Base-by-base conservation (phyloP, 805 yeast species). In the Ogataea polymorpha region DNA sequence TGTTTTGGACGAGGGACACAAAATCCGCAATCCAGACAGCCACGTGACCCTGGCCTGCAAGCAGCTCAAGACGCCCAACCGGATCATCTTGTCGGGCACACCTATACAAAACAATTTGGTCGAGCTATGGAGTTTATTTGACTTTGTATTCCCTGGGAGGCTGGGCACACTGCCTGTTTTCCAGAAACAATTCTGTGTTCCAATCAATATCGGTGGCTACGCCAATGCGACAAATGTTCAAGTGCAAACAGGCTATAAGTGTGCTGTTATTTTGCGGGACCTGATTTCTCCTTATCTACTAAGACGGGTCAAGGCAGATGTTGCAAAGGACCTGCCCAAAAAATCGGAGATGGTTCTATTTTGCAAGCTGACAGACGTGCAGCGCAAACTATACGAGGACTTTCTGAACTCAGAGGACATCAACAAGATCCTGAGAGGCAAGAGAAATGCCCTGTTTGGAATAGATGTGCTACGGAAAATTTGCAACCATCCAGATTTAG, bases 121-220 rank as follows among this genome's bases (percentile, higher is more conserved):
- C 14, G 99, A 93, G 61, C 65, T 93, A 15, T 93, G 99, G 99
- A 85, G 96, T 39, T 65, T 93, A 34, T 91, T 93, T 66, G 99
- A 93, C 56, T 93, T 93, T 65, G 84, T 90, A 2, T 90, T 84
- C 55, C 99, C 99, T 0, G 99, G 99, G 0, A 70, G 95, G 46
- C 65, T 93, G 16, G 99, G 99, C 0, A 93, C 99, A 0, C 67
- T 93, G 17, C 99, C 99, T 0, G 91, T 93, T 0, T 93, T 93
- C 54, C 95, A 90, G 62, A 84, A 77, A 39, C 96, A 93, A 59
- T 93, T 93, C 61, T 84, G 96, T 2, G 71, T 82, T 5, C 99
- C 99, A 0, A 93, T 93, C 32, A 91, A 89, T 56, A 74, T 86
- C 59, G 99, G 99, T n/a, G 99, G 99, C 0, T 93, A 93, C 64